Conservation (phyloP, 805 yeast species). For the Candida wancherniae region DNA sequence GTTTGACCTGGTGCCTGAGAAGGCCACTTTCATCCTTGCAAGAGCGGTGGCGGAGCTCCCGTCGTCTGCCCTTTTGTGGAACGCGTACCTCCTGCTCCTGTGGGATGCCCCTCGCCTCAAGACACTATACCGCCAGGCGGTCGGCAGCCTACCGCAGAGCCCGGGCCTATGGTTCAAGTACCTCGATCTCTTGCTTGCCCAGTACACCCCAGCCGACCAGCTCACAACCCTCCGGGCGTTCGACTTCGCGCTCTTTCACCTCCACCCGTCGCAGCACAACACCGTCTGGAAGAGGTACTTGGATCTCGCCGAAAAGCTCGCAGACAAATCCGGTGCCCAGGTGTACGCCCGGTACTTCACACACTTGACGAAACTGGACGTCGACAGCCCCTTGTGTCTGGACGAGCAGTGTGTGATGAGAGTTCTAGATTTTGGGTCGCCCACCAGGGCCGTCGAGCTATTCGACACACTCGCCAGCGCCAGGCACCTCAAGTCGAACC, state of each 20-base stretch:
- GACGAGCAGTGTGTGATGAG: slow-evolving; percentile 17
- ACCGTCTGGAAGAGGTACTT: slow-evolving; percentile 46
- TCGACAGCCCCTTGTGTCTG: background rate
- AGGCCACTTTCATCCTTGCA: slow-evolving; percentile 12
- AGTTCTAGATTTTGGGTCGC: slow-evolving; percentile 28
- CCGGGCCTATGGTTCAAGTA: slow-evolving; percentile 14
- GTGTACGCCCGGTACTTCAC: slow-evolving; percentile 30
- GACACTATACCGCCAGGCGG: slow-evolving; percentile 8
- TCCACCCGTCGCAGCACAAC: slow-evolving; percentile 50
- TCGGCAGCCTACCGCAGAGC: slow-evolving; percentile 2
- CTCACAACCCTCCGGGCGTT: slow-evolving; percentile 23
- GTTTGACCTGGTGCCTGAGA: slow-evolving; percentile 3
- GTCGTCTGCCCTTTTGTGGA: slow-evolving; percentile 15
- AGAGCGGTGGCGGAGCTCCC: slow-evolving; percentile 16
- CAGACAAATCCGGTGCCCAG: slow-evolving; percentile 35
- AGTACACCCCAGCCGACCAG: background rate
- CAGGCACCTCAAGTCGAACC: slow-evolving; percentile 1
- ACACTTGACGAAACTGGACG: background rate
- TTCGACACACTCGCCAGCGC: slow-evolving; percentile 18
- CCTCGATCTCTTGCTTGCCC: slow-evolving; percentile 3
- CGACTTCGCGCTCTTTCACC: slow-evolving; percentile 43
- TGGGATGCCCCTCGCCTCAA: slow-evolving; percentile 8
- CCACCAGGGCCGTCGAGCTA: slow-evolving; percentile 21
- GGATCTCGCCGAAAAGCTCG: slow-evolving; percentile 44
- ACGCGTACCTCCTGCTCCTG: slow-evolving; percentile 14